Conservation (phyloP, 768 basidiomycete genomes). For the Tylopilus sp. region DNA sequence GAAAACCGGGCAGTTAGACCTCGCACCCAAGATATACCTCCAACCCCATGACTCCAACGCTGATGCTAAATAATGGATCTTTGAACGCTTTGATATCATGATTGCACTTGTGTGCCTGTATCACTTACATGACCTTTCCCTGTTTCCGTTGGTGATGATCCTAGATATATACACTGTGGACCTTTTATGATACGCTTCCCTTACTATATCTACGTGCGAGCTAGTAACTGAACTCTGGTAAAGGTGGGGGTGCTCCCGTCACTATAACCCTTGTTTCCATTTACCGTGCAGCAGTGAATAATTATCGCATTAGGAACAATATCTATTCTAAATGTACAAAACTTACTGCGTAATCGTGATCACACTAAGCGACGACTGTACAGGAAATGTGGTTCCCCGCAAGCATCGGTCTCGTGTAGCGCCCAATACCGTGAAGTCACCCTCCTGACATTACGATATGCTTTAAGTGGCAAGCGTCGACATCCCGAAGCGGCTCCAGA, state of each 20-base stretch:
- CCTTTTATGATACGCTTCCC: background rate
- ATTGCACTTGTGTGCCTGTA: slow-evolving; percentile 22
- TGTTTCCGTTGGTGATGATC: slow-evolving; percentile 11
- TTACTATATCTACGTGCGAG: slow-evolving; percentile 1
- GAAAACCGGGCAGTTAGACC: slow-evolving; percentile 43
- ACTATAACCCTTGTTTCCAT: background rate
- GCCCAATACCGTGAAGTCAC: too few relatives aligned
- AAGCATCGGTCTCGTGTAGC: too few relatives aligned
- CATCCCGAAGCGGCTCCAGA: too few relatives aligned
- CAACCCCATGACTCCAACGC: background rate
- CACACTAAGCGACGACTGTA: too few relatives aligned
- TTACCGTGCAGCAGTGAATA: background rate
- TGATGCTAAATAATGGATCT: slow-evolving; percentile 9
- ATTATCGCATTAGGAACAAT: slow-evolving; percentile 13
- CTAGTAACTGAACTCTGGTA: background rate
- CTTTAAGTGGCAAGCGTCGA: too few relatives aligned
- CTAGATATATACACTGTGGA: slow-evolving; percentile 8
- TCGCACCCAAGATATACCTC: background rate
- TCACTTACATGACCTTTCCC: slow-evolving; percentile 12
- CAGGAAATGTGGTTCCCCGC: too few relatives aligned
- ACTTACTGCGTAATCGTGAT: too few relatives aligned
- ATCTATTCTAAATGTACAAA: slow-evolving; percentile 16
- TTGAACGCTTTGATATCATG: slow-evolving; percentile 15
- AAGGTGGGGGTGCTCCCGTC: background rate
- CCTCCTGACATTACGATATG: too few relatives aligned